These are phyloP conservation scores for Linum trigynum DNA, from an alignment of 345 rosid genomes.

Conservation along the genomic window DNA sequence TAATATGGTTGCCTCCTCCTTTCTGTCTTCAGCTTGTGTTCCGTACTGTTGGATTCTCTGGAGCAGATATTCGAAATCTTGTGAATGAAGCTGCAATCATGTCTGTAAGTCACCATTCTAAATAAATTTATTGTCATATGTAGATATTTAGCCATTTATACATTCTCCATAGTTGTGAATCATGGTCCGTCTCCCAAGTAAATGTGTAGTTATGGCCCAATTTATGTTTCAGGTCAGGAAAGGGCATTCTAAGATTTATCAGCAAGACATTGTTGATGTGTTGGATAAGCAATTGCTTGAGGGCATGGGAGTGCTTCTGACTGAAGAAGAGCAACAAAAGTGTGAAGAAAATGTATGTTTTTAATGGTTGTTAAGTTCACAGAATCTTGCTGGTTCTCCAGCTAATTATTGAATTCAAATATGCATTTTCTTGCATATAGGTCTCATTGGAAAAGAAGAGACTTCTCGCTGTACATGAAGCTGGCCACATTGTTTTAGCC, in stretches of 20 bases:
- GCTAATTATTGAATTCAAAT: conserved; percentile 14
- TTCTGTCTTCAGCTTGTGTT: conserved; percentile 64
- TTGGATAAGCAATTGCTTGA: conserved; percentile 93
- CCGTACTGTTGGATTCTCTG: conserved; percentile 90
- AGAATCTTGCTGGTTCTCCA: conserved; percentile 3
- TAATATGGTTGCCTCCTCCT: conserved; percentile 1
- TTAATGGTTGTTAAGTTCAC: not conserved
- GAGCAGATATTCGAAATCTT: conserved; percentile 93
- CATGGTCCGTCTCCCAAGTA: too few relatives aligned
- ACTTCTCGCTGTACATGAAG: conserved; percentile 90
- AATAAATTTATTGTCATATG: not conserved
- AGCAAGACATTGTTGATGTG: conserved; percentile 85
- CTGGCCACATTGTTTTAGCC: conserved; percentile 85
- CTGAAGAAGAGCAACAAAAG: conserved; percentile 94
- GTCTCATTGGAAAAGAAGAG: conserved; percentile 80
- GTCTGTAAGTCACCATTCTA: conserved; percentile 55
- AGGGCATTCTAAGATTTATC: conserved; percentile 67
- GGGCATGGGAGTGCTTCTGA: conserved; percentile 96
- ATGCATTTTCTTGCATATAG: conserved; percentile 22
- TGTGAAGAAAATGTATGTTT: conserved; percentile 68
- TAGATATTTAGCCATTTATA: not conserved
- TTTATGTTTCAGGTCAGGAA: conserved; percentile 61
- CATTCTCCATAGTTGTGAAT: too few relatives aligned
- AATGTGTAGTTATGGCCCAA: not conserved
- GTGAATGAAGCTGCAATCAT: conserved; percentile 96